These are phyloP conservation scores for Ephemerocybe angulata DNA, from an alignment of 768 basidiomycete genomes.

Conservation along the genomic window DNA sequence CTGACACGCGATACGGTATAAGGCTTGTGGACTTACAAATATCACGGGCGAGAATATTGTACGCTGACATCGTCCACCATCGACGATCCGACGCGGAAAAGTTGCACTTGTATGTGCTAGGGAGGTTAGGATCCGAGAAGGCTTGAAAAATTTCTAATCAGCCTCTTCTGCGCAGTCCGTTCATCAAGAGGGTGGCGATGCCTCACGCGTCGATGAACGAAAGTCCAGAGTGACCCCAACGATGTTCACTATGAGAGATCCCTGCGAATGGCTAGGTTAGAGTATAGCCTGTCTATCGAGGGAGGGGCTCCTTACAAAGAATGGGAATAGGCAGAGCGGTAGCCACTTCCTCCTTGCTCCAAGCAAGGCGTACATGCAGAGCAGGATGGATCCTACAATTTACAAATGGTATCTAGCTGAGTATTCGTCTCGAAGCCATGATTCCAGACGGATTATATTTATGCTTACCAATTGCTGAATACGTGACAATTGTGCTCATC, in stretches of 20 bases:
- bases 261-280: not conserved
- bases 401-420: not conserved
- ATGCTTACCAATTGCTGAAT: not conserved
- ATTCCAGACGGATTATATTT: not conserved
- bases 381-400: not conserved
- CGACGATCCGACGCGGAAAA: too few relatives aligned
- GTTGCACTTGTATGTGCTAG: too few relatives aligned
- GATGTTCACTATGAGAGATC: too few relatives aligned
- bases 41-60: too few relatives aligned
- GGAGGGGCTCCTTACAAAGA: not conserved
- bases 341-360: not conserved
- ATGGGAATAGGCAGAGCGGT: not conserved
- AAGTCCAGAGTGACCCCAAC: too few relatives aligned
- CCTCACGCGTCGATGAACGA: too few relatives aligned
- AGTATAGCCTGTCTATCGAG: not conserved
- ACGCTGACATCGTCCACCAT: too few relatives aligned
- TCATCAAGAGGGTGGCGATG: too few relatives aligned
- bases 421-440: not conserved
- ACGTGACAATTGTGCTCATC: not conserved
- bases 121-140: too few relatives aligned
- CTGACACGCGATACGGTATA: not conserved
- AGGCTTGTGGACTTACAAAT: not conserved
- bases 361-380: not conserved
- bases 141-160: too few relatives aligned
- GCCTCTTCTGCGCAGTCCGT: too few relatives aligned